Conservation (phyloP, 768 basidiomycete genomes). For the Boletus sp. region DNA sequence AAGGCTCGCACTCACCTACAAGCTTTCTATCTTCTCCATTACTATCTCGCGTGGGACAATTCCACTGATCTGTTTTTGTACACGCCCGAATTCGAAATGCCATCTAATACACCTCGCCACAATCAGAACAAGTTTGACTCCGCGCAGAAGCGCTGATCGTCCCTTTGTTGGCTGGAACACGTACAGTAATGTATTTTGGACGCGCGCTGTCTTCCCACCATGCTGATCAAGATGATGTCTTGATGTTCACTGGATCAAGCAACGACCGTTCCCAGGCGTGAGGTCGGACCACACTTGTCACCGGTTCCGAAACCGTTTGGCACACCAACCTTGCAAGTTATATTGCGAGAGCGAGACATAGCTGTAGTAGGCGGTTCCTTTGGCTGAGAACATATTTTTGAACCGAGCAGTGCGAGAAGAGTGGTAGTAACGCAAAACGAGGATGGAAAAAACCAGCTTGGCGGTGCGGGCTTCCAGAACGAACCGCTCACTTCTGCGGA, state of each 20-base stretch:
- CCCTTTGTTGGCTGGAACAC: neutral
- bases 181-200: neutral
- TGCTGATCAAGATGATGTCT: neutral
- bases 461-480: neutral
- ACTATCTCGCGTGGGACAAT: neutral
- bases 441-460: neutral
- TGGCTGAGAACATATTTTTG: neutral
- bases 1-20: neutral
- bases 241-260: neutral
- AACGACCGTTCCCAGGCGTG: neutral
- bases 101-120: constrained; percentile 1
- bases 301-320: neutral
- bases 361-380: neutral
- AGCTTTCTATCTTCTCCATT: neutral
- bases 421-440: neutral
- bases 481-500: constrained; percentile 15
- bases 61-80: neutral
- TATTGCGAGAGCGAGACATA: constrained; percentile 2
- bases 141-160: neutral
- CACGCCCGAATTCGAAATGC: neutral
- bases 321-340: neutral
- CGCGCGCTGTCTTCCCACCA: neutral
- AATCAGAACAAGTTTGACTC: neutral
- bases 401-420: constrained; percentile 1
- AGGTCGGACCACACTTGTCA: neutral